Base-by-base conservation (phyloP, 2,329 filamentous ascomycete species). In the Hypoxylon sp. region DNA sequence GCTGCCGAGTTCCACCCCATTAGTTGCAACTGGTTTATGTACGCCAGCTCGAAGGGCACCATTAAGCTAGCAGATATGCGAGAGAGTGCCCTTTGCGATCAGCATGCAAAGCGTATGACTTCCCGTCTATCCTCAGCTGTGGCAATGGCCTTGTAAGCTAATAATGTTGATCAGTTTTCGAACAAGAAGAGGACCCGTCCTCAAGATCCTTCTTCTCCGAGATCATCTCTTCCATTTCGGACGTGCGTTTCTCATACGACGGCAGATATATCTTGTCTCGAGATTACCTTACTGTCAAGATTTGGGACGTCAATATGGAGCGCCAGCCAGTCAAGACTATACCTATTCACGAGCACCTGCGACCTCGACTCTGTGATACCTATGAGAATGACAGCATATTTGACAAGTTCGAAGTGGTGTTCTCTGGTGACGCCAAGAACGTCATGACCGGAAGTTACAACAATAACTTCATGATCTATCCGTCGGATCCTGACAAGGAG, bases 401-500 rank as follows among this genome's bases (percentile, higher is more conserved):
- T 77, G 96, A 99, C 87, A 99, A 99, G 80, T 99, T 99, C 71
- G 96, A 99, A 81, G 96, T 99, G 42, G 95, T 98, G 54, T 99
- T 99, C 82, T 98, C 95, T 1, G 96, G 96, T 22, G 95, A 98
- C 79, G 93, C 93, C 38, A 96, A 97, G 85, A 98, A 99, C 74
- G 96, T 98, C 71, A 99, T 99, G 96, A 99, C 96, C 4, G 96
- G 96, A 73, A 97, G 93, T 78, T 99, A 99, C 85, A 99, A 99
- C 86, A 99, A 99, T 84, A 99, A 99, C 83, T 98, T 99, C 85
- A 99, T 99, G 96, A 99, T 99, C 76, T 99, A 98, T 79, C 96
- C 96, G 3, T 96, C 94, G 24, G 95, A 98, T 75, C 92, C 94
- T 5, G 93, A 95, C 71, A 96, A 96, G 82, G 96, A 99, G 78